These are phyloP conservation scores for Tolypocladium amazonense DNA, from an alignment of 2,329 filamentous ascomycete genomes.

Conservation along the genomic window DNA sequence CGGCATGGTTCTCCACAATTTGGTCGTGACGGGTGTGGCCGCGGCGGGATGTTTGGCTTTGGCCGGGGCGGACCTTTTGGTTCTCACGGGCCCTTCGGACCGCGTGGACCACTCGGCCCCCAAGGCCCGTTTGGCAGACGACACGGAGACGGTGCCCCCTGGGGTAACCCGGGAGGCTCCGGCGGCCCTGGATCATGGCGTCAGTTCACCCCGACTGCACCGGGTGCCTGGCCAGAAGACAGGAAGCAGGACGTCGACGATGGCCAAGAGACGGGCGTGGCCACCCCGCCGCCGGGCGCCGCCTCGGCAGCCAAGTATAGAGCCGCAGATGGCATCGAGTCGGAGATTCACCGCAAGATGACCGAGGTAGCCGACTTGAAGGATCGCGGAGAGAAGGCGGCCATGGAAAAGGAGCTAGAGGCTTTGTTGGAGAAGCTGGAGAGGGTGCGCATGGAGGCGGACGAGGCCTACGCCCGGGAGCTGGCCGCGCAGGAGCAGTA, in stretches of 20 bases:
- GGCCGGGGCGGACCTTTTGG: neutral
- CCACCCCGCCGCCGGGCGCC: constrained; percentile 9
- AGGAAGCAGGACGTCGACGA: constrained; percentile 6
- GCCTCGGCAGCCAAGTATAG: constrained; percentile 25
- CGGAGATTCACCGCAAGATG: constrained; percentile 19
- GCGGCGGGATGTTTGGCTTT: neutral
- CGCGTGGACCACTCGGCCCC: neutral
- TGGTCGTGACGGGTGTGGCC: neutral
- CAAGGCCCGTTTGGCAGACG: neutral
- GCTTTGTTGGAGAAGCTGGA: constrained; percentile 26
- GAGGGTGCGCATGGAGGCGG: constrained; percentile 29
- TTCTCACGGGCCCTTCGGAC: neutral
- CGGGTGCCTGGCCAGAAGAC: constrained; percentile 26
- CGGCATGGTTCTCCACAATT: neutral
- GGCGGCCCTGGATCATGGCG: neutral
- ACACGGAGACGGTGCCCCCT: neutral
- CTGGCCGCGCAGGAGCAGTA: constrained; percentile 15
- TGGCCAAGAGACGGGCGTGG: constrained; percentile 1
- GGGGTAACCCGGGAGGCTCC: neutral
- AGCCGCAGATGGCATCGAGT: constrained; percentile 22
- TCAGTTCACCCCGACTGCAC: constrained; percentile 4
- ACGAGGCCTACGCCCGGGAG: constrained; percentile 35
- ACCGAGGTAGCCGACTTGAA: constrained; percentile 12
- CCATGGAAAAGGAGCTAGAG: constrained; percentile 24
- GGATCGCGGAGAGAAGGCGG: constrained; percentile 9